phyloP scores from a whole-genome alignment of 345 rosid genomes.

The Brassica napus region DNA sequence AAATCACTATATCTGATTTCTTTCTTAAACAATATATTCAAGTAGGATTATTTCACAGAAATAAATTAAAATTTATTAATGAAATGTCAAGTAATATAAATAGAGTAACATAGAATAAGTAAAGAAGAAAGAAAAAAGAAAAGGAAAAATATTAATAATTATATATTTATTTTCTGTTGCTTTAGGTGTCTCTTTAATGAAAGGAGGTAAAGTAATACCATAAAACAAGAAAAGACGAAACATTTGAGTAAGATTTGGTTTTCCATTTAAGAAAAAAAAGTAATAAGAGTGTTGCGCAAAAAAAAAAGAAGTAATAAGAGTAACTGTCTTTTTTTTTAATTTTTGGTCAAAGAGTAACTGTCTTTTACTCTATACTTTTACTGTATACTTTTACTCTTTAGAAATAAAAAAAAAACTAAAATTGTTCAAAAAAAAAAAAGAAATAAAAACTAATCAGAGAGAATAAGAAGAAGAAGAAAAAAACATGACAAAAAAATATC shows the following conservation, averaged over 20 bases:
- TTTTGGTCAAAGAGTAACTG: too few relatives aligned
- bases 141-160: background rate
- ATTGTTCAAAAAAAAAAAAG: too few relatives aligned
- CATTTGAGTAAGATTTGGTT: background rate
- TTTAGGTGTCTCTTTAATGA: background rate
- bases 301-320: background rate
- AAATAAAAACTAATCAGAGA: background rate
- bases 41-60: background rate
- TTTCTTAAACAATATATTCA: background rate
- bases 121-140: background rate
- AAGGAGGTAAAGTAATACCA: background rate
- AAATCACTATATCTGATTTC: background rate
- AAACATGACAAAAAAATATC: background rate
- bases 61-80: background rate
- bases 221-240: background rate
- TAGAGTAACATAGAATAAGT: background rate
- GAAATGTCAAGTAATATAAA: background rate
- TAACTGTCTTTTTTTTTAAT: background rate
- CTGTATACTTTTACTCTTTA: background rate
- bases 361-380: background rate
- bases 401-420: background rate
- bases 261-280: background rate
- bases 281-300: background rate
- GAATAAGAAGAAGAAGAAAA: background rate
- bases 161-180: background rate